A percentile compares a stretch with the other conserved stretches of the same genome.
Conservation (phyloP, 129 eudicot species). For the Chrysanthemum seticuspe region DNA sequence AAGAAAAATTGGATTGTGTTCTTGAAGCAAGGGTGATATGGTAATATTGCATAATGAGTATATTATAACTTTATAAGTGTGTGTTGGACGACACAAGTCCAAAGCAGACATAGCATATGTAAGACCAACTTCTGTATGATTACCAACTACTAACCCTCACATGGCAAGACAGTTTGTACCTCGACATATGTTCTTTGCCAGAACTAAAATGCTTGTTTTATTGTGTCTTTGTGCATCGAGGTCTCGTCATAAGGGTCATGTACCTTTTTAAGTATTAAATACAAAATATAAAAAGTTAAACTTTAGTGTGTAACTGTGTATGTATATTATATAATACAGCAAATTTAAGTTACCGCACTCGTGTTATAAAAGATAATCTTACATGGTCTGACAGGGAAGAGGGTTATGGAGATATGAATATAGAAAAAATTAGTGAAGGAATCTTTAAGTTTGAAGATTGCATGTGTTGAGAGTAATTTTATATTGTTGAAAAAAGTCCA, state of each 20-base stretch:
- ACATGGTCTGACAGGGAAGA: constrained; percentile 15
- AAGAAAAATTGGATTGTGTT: background rate
- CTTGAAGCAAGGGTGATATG: constrained; percentile 5
- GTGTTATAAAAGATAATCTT: constrained; percentile 9
- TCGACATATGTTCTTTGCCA: constrained; percentile 46
- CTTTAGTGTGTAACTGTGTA: background rate
- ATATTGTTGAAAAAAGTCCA: constrained; percentile 17
- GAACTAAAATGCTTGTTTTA: constrained; percentile 35
- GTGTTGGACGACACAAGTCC: constrained; percentile 44
- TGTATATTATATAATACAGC: background rate
- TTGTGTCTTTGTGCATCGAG: constrained; percentile 33
- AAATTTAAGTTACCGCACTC: background rate
- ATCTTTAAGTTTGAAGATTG: constrained; percentile 20
- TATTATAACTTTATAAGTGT: constrained; percentile 20
- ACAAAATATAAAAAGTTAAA: background rate
- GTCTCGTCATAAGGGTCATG: background rate
- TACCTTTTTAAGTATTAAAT: constrained; percentile 8
- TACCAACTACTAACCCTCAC: constrained; percentile 46
- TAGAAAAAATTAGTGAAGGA: constrained; percentile 14
- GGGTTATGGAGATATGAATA: constrained; percentile 7
- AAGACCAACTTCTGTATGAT: constrained; percentile 34
- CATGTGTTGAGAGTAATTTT: background rate
- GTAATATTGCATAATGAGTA: constrained; percentile 10
- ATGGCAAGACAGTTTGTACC: constrained; percentile 39
- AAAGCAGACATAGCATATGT: constrained; percentile 31